A percentile compares a stretch with the other conserved stretches of the same genome.
Conservation (phyloP, 2,329 filamentous ascomycete genomes). For the Aspergillus hortae region DNA sequence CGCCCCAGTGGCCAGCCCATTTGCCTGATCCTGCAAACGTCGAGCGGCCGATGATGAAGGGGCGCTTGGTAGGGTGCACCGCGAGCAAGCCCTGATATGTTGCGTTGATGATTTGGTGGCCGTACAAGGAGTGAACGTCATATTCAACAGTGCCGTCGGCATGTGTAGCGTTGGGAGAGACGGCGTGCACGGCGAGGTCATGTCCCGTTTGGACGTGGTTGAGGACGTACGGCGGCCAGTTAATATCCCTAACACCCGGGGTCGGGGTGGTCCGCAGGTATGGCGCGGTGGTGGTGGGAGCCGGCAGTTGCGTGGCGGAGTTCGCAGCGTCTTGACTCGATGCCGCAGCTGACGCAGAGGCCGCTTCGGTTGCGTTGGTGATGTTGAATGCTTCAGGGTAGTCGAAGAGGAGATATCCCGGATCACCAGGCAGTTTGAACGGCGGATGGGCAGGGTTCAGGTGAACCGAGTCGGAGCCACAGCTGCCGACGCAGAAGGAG, state of each 20-base stretch:
- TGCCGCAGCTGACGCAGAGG: conserved; percentile 54
- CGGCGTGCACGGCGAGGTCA: conserved; percentile 68
- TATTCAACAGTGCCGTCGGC: conserved; percentile 71
- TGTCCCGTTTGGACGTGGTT: conserved; percentile 63
- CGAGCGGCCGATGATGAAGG: conserved; percentile 79
- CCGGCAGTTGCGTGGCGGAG: conserved; percentile 8
- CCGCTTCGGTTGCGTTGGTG: conserved; percentile 66
- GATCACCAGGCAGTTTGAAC: neutral
- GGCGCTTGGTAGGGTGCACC: conserved; percentile 65
- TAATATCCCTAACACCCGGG: conserved; percentile 61
- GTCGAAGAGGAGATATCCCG: conserved; percentile 31
- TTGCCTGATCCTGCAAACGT: conserved; percentile 75
- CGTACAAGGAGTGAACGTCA: conserved; percentile 78
- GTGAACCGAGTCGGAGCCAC: no score
- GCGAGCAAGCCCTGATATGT: conserved; percentile 68
- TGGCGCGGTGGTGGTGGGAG: conserved; percentile 34
- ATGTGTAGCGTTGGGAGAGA: conserved; percentile 75
- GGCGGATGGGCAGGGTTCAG: no score
- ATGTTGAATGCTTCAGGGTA: conserved; percentile 69
- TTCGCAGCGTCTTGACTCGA: conserved; percentile 47
- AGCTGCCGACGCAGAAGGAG: conserved; percentile 33
- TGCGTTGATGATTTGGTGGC: conserved; percentile 70
- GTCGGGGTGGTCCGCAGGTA: conserved; percentile 61
- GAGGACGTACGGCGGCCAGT: conserved; percentile 73
- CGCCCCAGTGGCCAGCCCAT: conserved; percentile 79